Evolutionary conservation across 2,329 filamentous ascomycete genomes (phyloP), one percentile per base, ranked within the genome.

Genomic region (Paecilomyces niveus): DNA sequence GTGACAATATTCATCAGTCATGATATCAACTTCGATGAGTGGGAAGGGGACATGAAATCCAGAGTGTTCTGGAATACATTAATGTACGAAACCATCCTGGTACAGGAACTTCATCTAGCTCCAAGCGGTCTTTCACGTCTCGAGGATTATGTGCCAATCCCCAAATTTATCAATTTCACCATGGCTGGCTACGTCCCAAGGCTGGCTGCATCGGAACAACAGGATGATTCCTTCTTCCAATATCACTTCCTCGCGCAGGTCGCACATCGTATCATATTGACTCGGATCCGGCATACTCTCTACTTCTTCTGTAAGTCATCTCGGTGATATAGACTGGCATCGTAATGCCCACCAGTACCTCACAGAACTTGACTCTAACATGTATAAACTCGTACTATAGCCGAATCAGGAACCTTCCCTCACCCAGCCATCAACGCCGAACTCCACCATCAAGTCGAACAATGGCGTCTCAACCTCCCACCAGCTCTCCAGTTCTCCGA

Each of bases 171-270:
- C 29, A 68, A 71, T 3, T 81, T 76, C 58, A 75, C 75, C 58
- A 67, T 69, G 24, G 65, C 67, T 13, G 69, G 68, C 56, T 71
- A 62, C 53, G 69, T 63, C 26, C 72, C 59, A 54, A 65, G 70
- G 6, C 67, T 67, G 53, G 62, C 67, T 15, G 61, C 70, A 15
- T 61, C 66, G 7, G 72, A 71, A 5, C 74, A 80, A 53, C 74
- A 80, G 45, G 79, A 81, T 57, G 80, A 83, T 59, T 77, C 80
- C 0, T 80, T 81, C 61, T 83, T 82, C 68, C 81, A 83, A 65
- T 83, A 83, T 58, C 81, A 83, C 62, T 83, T 83, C 61, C 76
- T 83, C 5, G 81, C 81, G 26, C 81, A 83, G 63, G 80, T 82
- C 35, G 81, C 81, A 6, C 80, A 83, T 64, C 77, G 81, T 53